Evolutionary conservation across 495 filamentous ascomycete species (phyloP), one percentile per base, ranked within the genome.

Genomic region (Penicillium pancosmium): DNA sequence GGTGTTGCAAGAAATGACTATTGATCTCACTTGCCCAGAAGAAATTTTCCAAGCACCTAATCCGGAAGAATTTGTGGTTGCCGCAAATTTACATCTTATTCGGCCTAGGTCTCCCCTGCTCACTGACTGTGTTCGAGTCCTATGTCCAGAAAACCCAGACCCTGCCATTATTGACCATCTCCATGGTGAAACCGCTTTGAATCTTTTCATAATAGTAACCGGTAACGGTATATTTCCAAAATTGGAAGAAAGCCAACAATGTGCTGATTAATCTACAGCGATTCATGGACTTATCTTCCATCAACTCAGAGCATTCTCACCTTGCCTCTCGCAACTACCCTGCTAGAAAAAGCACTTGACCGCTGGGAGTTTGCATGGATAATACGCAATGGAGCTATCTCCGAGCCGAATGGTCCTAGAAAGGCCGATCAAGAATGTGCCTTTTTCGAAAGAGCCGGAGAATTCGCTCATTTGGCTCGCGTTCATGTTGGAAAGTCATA

Each of bases 201-300:
- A 57, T 41, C 25, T 57, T 15, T 57, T 57, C 21, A 57, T 46
- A n/a, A 50, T 57, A 38, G 54, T 44, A 12, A 38, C 54, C 15
- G 38, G 54, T 56, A 16, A 34, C 41, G 6, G 0, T 7, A 1
- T 27, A 27, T 27, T 7, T 27, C 25, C 25, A 27, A 27, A 4
- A 38, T 38, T n/a, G 15, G 35, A 12, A n/a, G 35, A 38, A n/a
- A 4, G 1, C 15, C 10, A 12, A n/a, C 12, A 18, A 18, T 9
- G 4, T 8, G 2, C 40, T 43, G n/a, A 43, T 18, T 6, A 5
- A 5, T 18, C n/a, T 15, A 4, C 16, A 43, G 40, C 40, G n/a
- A 16, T 43, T 11, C 40, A 43, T 15, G 40, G 40, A 4, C 40
- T 43, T 11, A 18, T 43, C 12, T 43, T 43, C 8, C 40, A 43